A percentile compares a stretch with the other conserved stretches of the same genome.
These are phyloP conservation scores for Gentiana dahurica DNA, from an alignment of 257 asterid genomes.

Conservation along the genomic window DNA sequence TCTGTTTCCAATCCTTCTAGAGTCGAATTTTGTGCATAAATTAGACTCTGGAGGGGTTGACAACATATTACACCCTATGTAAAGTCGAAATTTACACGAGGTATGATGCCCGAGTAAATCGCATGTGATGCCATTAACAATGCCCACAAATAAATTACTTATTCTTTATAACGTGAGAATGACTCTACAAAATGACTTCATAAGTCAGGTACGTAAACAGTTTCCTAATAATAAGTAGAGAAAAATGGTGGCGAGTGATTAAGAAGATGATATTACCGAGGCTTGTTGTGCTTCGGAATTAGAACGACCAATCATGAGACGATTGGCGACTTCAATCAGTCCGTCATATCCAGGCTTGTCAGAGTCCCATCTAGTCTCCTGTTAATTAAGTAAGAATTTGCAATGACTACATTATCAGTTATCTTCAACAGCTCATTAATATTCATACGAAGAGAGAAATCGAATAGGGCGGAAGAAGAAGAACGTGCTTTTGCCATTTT, in stretches of 20 bases:
- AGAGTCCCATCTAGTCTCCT: constrained; percentile 87
- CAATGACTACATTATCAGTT: too few species aligned
- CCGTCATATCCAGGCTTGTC: constrained; percentile 75
- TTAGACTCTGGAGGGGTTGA: too few species aligned
- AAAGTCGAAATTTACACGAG: too few species aligned
- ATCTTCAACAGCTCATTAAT: neutral
- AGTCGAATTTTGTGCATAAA: too few species aligned
- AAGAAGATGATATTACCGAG: constrained; percentile 26
- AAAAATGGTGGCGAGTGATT: neutral
- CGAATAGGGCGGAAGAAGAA: too few species aligned
- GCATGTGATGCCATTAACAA: too few species aligned
- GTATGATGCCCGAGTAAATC: too few species aligned
- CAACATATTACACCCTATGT: too few species aligned
- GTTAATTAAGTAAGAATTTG: neutral
- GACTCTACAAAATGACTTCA: neutral
- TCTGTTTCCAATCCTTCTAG: too few species aligned
- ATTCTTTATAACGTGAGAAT: too few species aligned
- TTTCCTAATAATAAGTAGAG: too few species aligned
- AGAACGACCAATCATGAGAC: constrained; percentile 56
- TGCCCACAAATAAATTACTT: too few species aligned
- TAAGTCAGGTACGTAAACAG: neutral
- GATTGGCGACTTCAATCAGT: constrained; percentile 69
- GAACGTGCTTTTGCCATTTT: constrained; percentile 58
- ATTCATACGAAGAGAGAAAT: neutral
- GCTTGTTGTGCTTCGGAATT: constrained; percentile 59